These are phyloP conservation scores for Rhodotorula taiwanensis DNA, from an alignment of 768 basidiomycete species.

Conservation along the genomic window DNA sequence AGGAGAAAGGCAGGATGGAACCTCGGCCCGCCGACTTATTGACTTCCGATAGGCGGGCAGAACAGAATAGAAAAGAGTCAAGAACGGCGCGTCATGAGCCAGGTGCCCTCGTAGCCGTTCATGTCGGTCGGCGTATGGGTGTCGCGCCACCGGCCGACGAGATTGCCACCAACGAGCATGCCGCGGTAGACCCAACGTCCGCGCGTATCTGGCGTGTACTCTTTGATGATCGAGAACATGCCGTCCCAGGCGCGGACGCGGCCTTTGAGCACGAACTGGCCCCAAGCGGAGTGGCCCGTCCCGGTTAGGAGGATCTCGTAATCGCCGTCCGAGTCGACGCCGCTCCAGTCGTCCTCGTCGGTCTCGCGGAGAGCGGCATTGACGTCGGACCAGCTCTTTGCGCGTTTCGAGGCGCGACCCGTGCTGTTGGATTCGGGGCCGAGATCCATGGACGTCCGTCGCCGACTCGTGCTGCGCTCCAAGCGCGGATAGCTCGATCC, in stretches of 20 bases:
- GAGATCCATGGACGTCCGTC: neutral
- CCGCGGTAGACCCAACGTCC: conserved; percentile 82
- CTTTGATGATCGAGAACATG: conserved; percentile 70
- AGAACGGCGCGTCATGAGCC: conserved; percentile 18
- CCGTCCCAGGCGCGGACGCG: conserved; percentile 76
- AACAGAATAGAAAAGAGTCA: neutral
- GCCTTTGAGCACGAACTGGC: conserved; percentile 71
- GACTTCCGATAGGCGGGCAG: too few relatives aligned
- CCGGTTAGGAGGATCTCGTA: conserved; percentile 39
- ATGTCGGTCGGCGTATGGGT: conserved; percentile 30
- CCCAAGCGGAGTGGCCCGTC: conserved; percentile 79
- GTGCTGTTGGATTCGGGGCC: neutral
- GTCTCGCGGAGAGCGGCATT: neutral
- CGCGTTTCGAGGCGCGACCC: conserved; percentile 11
- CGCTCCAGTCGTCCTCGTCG: conserved; percentile 11
- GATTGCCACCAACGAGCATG: conserved; percentile 61
- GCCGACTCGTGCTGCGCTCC: neutral
- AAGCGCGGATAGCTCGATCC: neutral
- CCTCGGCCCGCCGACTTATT: too few relatives aligned
- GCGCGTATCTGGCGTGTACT: conserved; percentile 54
- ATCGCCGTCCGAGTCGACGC: conserved; percentile 27
- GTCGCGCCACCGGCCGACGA: conserved; percentile 82
- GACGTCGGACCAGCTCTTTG: conserved; percentile 12
- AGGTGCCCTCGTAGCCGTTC: conserved; percentile 34
- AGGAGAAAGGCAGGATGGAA: too few relatives aligned